Conservation (phyloP, 2,329 filamentous ascomycete species). For the Chaetomium globosum region DNA sequence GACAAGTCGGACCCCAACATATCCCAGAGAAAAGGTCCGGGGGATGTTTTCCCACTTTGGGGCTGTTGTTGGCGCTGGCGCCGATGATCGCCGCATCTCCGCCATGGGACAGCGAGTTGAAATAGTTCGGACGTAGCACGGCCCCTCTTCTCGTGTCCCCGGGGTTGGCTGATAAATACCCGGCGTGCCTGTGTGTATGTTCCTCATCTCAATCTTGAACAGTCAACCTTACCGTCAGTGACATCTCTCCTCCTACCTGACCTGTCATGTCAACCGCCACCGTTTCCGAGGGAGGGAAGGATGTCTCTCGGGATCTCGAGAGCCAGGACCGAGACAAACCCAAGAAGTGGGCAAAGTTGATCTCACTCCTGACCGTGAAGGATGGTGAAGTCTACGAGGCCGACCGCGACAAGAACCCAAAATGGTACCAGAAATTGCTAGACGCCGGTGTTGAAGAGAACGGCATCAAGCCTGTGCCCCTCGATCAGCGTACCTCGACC, state of each 20-base stretch:
- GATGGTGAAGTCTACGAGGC: slow-evolving; percentile 43
- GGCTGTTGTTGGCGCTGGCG: neutral
- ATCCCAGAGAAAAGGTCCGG: neutral
- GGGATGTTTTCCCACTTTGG: neutral
- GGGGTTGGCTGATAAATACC: neutral
- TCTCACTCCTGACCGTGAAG: slow-evolving; percentile 30
- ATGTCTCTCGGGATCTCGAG: slow-evolving; percentile 24
- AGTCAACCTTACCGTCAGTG: too few relatives aligned
- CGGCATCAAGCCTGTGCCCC: slow-evolving; percentile 59
- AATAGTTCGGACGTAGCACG: neutral
- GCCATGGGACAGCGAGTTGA: neutral
- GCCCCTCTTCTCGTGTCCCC: neutral
- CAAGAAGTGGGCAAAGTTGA: neutral
- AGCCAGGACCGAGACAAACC: slow-evolving; percentile 10
- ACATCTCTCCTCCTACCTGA: neutral
- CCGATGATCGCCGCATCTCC: neutral
- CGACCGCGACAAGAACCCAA: slow-evolving; percentile 39
- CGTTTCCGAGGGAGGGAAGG: neutral
- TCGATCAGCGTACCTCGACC: slow-evolving; percentile 56
- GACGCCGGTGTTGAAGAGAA: slow-evolving; percentile 55
- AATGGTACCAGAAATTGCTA: slow-evolving; percentile 49
- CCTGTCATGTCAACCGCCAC: slow-evolving; percentile 12
- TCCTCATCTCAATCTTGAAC: neutral
- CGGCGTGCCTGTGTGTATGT: neutral
- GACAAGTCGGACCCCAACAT: neutral